These are phyloP conservation scores for Pseudogymnoascus sp. DNA, from an alignment of 2,329 filamentous ascomycete genomes.

Conservation along the genomic window DNA sequence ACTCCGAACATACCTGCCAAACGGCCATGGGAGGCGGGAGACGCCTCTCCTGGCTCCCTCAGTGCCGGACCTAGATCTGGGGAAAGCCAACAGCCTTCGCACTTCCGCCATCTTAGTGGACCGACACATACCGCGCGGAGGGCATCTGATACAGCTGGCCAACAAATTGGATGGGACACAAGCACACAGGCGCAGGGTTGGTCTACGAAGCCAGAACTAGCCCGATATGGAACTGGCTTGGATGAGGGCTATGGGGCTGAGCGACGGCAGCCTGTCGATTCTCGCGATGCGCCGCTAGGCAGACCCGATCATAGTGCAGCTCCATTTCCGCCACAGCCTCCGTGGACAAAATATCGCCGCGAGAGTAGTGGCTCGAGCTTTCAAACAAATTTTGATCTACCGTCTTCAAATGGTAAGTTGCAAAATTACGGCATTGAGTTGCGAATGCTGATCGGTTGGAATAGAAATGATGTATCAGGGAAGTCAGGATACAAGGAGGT, in stretches of 20 bases:
- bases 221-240: not conserved
- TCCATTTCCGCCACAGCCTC: not conserved
- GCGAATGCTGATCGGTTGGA: not conserved
- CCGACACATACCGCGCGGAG: not conserved
- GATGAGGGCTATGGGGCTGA: constrained; percentile 1
- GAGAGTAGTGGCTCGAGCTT: not conserved
- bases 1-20: constrained; percentile 1
- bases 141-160: not conserved
- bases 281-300: not conserved
- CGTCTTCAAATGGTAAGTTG: constrained; percentile 2
- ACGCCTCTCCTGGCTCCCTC: not conserved
- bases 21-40: not conserved
- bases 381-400: not conserved
- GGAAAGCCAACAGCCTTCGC: not conserved
- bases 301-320: not conserved
- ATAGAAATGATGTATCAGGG: not conserved
- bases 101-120: not conserved
- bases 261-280: not conserved
- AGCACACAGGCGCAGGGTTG: not conserved
- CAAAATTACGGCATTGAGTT: not conserved
- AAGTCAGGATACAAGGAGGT: not conserved
- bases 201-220: not conserved
- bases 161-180: not conserved
- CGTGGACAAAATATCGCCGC: not conserved
- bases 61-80: not conserved